A percentile compares a stretch with the other conserved stretches of the same genome.
Evolutionary conservation across 2,329 filamentous ascomycete species (phyloP).

Genomic region (Domatiomyces catenatus): DNA sequence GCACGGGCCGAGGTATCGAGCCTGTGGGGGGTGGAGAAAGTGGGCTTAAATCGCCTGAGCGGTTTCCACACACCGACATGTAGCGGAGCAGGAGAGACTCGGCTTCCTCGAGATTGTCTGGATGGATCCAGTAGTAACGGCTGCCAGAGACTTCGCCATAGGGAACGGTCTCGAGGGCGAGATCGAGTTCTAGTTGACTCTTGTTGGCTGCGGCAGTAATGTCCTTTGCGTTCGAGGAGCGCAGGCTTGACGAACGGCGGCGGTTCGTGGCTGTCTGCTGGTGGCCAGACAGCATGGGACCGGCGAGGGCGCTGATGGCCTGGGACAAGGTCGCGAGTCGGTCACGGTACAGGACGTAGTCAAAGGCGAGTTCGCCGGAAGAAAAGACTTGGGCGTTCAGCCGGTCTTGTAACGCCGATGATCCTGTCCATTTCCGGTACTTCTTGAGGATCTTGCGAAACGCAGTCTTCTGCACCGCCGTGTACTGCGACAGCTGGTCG

Average conservation of each 20-base stretch:
- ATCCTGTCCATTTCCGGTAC: constrained; percentile 76
- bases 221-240: constrained; percentile 16
- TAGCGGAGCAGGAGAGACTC: constrained; percentile 37
- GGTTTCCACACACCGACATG: constrained; percentile 16
- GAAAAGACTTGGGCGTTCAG: constrained; percentile 51
- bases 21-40: background rate
- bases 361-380: constrained; percentile 12
- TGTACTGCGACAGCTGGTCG: constrained; percentile 54
- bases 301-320: constrained; percentile 9
- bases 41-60: background rate
- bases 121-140: constrained; percentile 40
- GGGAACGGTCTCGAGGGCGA: constrained; percentile 32
- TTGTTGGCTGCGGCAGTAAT: constrained; percentile 27
- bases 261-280: constrained; percentile 11
- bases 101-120: constrained; percentile 39
- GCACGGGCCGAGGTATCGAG: constrained; percentile 12
- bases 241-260: background rate
- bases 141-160: constrained; percentile 31
- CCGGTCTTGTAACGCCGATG: constrained; percentile 45
- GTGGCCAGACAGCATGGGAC: constrained; percentile 11
- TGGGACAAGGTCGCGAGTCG: constrained; percentile 8
- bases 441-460: constrained; percentile 78
- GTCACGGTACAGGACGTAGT: constrained; percentile 13
- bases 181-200: constrained; percentile 34
- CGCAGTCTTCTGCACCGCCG: constrained; percentile 56